Evolutionary conservation across 208 protist genomes (phyloP), one percentile per base, ranked within the genome.

Genomic region (Acanthamoeba sp.): DNA sequence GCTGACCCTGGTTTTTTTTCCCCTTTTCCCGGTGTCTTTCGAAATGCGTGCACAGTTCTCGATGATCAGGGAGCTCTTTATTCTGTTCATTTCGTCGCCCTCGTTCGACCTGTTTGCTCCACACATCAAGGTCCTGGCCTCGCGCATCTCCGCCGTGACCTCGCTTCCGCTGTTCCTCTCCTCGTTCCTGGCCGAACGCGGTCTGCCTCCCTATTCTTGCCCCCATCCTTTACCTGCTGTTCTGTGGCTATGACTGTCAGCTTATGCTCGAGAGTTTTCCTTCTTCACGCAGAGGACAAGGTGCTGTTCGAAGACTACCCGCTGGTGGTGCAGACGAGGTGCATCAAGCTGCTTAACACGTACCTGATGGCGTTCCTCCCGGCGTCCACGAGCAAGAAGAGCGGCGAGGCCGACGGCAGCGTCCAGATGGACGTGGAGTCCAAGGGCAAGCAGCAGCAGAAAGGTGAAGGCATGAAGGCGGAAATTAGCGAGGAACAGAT

Each of bases 261-360:
- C 42, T 29, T 85, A 14, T 4, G 20, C 27, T 24, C 5, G 36
- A 55, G 16, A n/a, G 1, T 62, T 62, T 20, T 62, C 29, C 9
- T n/a, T 69, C 36, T 45, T 84, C 29, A n/a, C 24, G 29, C 55
- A 89, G 82, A 89, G n/a, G 82, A 89, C 55, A 89, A 89, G 55
- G 82, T 62, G 20, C 7, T 29, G 50, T 89, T 89, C 82, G 45
- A 36, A 6, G 82, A 89, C n/a, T 40, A 22, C 7, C 32, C 82
- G 16, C 27, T 66, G 45, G 29, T 42, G 45, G 27, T 89, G 82
- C 82, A 89, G 82, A 66, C 34, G 27, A 27, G 82, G 0, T 89
- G 82, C 82, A 62, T 89, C 29, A 89, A 89, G 82, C 45, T 89
- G 45, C 55, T 89, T 14, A 64, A 89, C 55, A 89, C 82, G 34